Evolutionary conservation across 495 filamentous ascomycete species (phyloP), one percentile per base, ranked within the genome.

Genomic region (Talaromyces ruber): DNA sequence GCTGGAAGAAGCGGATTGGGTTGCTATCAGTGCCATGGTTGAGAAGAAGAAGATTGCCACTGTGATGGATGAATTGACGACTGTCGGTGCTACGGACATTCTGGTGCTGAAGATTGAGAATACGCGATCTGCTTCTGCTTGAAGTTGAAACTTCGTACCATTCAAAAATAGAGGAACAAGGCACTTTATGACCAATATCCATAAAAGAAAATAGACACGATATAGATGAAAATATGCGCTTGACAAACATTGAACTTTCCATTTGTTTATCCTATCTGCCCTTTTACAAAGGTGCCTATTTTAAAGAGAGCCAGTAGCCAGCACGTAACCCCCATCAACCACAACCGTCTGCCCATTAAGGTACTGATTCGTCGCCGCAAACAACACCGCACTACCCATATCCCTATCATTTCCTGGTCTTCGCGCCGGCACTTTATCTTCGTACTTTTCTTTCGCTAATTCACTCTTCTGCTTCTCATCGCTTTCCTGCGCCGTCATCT

Each of bases 21-120:
- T 97, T 24, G 92, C 94, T 58, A 86, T 98, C 65, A 90, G 85
- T 68, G 84, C 86, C 9, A 98, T 98, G 94, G 94, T 97, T 2
- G 88, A 91, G 79, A 92, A 93, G 81, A 93, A 91, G 78, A 78
- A 79, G 63, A 87, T 97, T 62, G 95, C 95, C 2, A 81, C 81
- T 5, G 91, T 90, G 37, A 98, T 98, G 94, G 94, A 98, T 72
- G 82, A 91, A 64, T 73, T 98, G 68, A 88, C 80, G 37, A 82
- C 79, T 66, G 79, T 89, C 57, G 94, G 94, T 14, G 94, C 94
- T 2, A 82, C 81, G 30, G 94, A 98, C 74, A 93, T 98, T 59
- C 70, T 98, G 66, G 91, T 97, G 18, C 72, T 92, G 66, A 85
- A 89, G 67, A 92, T 98, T 68, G 87, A 86, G 64, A 98, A 98